Percentiles rank a stretch among this genome's conserved stretches.
These are phyloP conservation scores for Porodaedalea pini DNA, from an alignment of 1,284 basidiomycete species.

Conservation along the genomic window DNA sequence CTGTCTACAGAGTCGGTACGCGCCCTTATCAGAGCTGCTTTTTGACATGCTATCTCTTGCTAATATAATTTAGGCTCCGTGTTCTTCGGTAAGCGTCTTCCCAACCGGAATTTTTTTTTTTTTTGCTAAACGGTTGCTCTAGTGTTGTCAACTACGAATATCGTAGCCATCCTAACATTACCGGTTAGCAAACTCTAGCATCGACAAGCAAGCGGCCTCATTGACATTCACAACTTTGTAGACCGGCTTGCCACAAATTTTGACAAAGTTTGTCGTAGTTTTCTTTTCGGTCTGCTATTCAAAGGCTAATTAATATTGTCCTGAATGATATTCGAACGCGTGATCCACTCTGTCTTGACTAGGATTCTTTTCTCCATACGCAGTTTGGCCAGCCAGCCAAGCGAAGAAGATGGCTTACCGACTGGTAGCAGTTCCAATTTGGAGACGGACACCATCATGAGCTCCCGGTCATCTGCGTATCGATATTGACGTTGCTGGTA, in stretches of 20 bases:
- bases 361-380: neutral
- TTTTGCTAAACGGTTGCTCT: too few relatives aligned
- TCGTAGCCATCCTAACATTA: neutral
- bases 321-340: neutral
- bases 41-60: neutral
- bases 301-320: too few relatives aligned
- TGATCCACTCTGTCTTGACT: conserved; percentile 2
- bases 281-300: too few relatives aligned
- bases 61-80: neutral
- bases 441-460: too few relatives aligned
- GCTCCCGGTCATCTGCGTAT: neutral
- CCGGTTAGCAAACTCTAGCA: neutral
- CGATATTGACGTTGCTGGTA: neutral
- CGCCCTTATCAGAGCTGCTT: neutral
- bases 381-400: neutral
- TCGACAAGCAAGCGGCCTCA: neutral
- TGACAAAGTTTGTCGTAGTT: neutral
- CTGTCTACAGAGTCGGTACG: neutral
- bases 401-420: too few relatives aligned
- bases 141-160: neutral
- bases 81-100: neutral
- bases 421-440: too few relatives aligned
- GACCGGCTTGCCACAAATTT: neutral
- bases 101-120: neutral
- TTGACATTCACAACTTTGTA: neutral